Percentiles rank a stretch among this genome's conserved stretches.
Evolutionary conservation across 2,329 filamentous ascomycete genomes (phyloP).

Genomic region (Davidsoniella neocaledoniae): DNA sequence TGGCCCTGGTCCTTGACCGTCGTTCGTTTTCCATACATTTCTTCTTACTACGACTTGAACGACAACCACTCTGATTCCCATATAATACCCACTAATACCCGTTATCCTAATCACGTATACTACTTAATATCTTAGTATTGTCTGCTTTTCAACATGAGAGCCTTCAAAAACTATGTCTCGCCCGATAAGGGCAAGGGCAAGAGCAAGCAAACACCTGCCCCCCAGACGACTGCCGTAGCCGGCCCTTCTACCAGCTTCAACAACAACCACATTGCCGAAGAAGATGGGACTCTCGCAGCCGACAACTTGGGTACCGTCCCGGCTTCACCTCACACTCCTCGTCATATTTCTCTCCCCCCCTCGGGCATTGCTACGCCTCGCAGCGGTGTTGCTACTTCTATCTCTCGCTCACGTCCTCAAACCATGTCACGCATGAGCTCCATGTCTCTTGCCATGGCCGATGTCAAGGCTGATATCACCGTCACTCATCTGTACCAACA

Average conservation of each 20-base stretch:
- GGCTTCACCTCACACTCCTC: not conserved
- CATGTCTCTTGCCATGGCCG: constrained; percentile 9
- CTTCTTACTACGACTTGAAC: too few relatives aligned
- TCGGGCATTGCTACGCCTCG: constrained; percentile 4
- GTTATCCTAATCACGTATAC: too few relatives aligned
- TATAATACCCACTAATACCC: too few relatives aligned
- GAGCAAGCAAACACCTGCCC: not conserved
- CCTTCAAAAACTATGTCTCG: constrained; percentile 9
- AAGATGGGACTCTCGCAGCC: not conserved
- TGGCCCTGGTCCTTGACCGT: too few relatives aligned
- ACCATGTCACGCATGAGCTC: constrained; percentile 9
- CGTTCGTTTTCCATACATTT: too few relatives aligned
- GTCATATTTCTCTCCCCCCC: not conserved
- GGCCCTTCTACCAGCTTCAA: not conserved
- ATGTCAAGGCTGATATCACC: constrained; percentile 13
- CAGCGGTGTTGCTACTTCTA: constrained; percentile 2
- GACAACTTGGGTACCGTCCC: not conserved
- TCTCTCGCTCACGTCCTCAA: not conserved
- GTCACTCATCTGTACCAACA: constrained; percentile 13
- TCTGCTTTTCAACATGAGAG: constrained; percentile 1
- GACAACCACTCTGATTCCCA: too few relatives aligned
- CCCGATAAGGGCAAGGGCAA: constrained; percentile 6
- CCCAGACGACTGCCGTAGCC: not conserved
- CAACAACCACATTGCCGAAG: not conserved
- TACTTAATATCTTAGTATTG: too few relatives aligned